phyloP scores from a whole-genome alignment of 169 alveolate species.

The Cryptosporidium parvum region DNA sequence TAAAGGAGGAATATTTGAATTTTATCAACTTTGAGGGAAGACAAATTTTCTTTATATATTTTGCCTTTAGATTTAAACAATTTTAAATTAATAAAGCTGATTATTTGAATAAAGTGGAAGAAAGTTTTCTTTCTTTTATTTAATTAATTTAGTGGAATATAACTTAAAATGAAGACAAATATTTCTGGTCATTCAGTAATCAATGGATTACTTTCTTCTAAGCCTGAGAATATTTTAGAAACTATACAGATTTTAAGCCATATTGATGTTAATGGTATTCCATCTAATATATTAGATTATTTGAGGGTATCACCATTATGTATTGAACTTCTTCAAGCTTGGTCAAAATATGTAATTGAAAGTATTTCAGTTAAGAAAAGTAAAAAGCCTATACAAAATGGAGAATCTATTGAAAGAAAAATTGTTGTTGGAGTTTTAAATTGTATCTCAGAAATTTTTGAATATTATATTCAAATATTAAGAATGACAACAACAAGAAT shows the following conservation, averaged over 20 bases:
- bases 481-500: neutral
- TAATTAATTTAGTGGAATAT: too few species aligned
- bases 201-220: constrained; percentile 27
- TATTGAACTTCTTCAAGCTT: constrained; percentile 32
- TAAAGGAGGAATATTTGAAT: too few species aligned
- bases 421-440: constrained; percentile 12
- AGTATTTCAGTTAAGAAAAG: constrained; percentile 37
- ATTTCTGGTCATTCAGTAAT: constrained; percentile 21
- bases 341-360: constrained; percentile 48
- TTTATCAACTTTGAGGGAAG: too few species aligned
- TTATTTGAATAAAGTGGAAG: too few species aligned
- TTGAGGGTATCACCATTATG: constrained; percentile 45
- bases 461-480: neutral
- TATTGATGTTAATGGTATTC: constrained; percentile 1
- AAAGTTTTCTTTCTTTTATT: neutral
- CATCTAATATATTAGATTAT: neutral
- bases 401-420: constrained; percentile 28
- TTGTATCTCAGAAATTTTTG: constrained; percentile 28
- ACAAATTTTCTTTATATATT: too few species aligned
- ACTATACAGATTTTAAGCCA: neutral
- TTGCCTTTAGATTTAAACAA: too few species aligned
- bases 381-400: neutral
- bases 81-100: neutral
- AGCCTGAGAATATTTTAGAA: constrained; percentile 19
- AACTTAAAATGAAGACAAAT: constrained; percentile 8